Percentiles rank a stretch among this genome's conserved stretches.
These are phyloP conservation scores for Lecanicillium sp. DNA, from an alignment of 2,329 filamentous ascomycete species.

Conservation along the genomic window DNA sequence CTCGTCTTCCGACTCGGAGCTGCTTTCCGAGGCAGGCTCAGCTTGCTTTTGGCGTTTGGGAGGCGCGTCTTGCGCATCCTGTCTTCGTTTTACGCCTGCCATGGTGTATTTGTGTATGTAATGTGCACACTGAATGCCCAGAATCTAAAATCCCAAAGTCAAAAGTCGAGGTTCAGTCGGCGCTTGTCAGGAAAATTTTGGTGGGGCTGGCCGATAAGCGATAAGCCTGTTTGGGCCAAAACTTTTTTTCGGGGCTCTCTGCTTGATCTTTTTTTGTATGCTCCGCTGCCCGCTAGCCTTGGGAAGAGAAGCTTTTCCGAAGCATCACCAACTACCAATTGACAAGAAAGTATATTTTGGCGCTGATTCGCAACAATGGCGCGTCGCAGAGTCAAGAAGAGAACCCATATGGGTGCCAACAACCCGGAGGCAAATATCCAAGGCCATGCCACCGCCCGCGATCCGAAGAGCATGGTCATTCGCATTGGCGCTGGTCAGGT, in stretches of 20 bases:
- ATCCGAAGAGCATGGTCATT: slow-evolving; percentile 97
- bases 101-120: slow-evolving; percentile 18
- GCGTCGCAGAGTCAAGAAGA: slow-evolving; percentile 75
- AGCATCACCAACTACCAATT: slow-evolving; percentile 5
- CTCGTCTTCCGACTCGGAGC: slow-evolving; percentile 18
- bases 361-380: slow-evolving; percentile 51
- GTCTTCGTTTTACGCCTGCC: slow-evolving; percentile 33
- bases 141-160: not conserved
- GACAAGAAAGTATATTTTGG: not conserved
- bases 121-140: not conserved
- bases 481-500: slow-evolving; percentile 92
- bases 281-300: slow-evolving; percentile 8
- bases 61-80: slow-evolving; percentile 22
- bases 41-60: slow-evolving; percentile 1
- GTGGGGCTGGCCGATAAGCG: no score
- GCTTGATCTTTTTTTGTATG: not conserved
- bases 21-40: slow-evolving; percentile 1
- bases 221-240: no score
- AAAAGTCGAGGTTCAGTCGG: not conserved
- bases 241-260: slow-evolving; percentile 21
- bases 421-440: slow-evolving; percentile 49
- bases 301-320: not conserved
- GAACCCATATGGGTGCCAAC: slow-evolving; percentile 68
- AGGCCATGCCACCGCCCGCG: slow-evolving; percentile 55
- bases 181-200: slow-evolving; percentile 20